phyloP scores from a whole-genome alignment of 306 rosid genomes.

The Leucaena leucocephala region DNA sequence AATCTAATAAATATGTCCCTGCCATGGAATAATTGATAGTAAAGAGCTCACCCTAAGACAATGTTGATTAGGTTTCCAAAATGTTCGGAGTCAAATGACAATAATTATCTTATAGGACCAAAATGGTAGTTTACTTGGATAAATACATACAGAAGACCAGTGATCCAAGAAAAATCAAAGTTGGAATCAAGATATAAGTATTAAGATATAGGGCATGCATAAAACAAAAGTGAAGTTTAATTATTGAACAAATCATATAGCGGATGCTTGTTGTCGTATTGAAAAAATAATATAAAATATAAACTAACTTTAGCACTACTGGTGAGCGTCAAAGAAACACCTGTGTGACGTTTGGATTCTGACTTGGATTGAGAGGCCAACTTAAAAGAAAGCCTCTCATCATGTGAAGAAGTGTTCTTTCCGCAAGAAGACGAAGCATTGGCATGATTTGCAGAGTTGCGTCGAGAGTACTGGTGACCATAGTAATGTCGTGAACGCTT shows the following conservation, averaged over 20 bases:
- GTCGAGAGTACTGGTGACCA: slow-evolving; percentile 85
- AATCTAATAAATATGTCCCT: neutral
- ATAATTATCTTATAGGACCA: neutral
- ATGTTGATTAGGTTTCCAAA: neutral
- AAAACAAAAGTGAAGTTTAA: neutral
- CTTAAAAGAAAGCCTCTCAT: slow-evolving; percentile 65
- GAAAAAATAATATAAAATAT: neutral
- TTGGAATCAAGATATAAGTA: slow-evolving; percentile 17
- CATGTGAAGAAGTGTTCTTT: slow-evolving; percentile 52
- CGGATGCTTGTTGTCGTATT: neutral
- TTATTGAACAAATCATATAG: neutral
- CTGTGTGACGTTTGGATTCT: slow-evolving; percentile 50
- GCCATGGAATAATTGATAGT: neutral
- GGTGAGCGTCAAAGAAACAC: slow-evolving; percentile 38
- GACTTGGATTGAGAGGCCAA: slow-evolving; percentile 60
- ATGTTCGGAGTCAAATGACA: neutral
- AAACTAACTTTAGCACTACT: neutral
- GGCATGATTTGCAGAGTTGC: slow-evolving; percentile 62
- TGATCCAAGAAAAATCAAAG: neutral
- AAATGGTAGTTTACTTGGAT: neutral
- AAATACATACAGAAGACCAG: slow-evolving; percentile 8
- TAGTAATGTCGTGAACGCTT: slow-evolving; percentile 85
- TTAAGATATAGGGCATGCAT: neutral
- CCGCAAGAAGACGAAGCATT: slow-evolving; percentile 69
- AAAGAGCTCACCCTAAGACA: neutral